Percentiles rank a stretch among this genome's conserved stretches.
Conservation (phyloP, 148 eudicot species). For the Amaranthus cruentus region DNA sequence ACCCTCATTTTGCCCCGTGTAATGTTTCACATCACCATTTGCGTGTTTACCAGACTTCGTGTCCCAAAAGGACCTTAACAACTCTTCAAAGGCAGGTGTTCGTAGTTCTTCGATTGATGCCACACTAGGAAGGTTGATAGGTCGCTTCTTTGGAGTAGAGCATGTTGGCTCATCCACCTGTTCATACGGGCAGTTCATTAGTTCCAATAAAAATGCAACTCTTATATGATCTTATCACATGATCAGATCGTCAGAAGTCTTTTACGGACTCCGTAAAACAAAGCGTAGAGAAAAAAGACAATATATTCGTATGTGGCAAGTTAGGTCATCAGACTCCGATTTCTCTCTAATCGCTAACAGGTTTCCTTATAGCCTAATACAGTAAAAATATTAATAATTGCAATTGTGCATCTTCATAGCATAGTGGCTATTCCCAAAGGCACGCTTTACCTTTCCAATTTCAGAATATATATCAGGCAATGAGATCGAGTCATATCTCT, state of each 20-base stretch:
- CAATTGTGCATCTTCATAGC: too few relatives aligned
- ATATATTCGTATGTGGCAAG: too few relatives aligned
- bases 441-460: too few relatives aligned
- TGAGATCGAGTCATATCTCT: too few relatives aligned
- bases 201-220: neutral
- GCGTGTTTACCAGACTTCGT: conserved; percentile 62
- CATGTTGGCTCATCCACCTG: conserved; percentile 98
- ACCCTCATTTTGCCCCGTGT: conserved; percentile 39
- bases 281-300: too few relatives aligned
- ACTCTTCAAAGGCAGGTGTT: conserved; percentile 82
- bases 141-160: conserved; percentile 82
- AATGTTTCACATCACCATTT: conserved; percentile 74
- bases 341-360: too few relatives aligned
- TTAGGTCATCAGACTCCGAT: too few relatives aligned
- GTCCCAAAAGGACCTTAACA: conserved; percentile 78
- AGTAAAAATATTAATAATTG: too few relatives aligned
- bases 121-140: conserved; percentile 66
- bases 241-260: neutral
- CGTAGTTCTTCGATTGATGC: conserved; percentile 86
- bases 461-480: too few relatives aligned
- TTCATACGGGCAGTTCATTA: neutral
- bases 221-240: neutral
- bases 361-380: too few relatives aligned
- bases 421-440: too few relatives aligned
- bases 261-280: too few relatives aligned